Evolutionary conservation across 1,139 yeast genomes (phyloP).

Genomic region (Nakaseomyces kungkrabaensis): DNA sequence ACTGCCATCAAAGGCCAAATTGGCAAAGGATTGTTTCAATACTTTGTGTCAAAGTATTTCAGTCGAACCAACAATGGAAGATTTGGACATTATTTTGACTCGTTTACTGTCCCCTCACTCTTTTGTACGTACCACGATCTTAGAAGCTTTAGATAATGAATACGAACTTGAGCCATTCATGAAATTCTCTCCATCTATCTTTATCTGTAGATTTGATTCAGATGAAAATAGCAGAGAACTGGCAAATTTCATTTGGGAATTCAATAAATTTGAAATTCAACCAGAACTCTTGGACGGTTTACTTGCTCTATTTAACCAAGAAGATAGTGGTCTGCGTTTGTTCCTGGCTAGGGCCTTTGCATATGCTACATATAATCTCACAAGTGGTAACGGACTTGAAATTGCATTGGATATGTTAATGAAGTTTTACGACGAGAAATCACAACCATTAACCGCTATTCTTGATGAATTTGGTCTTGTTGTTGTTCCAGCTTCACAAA

Average conservation of each 20-base stretch:
- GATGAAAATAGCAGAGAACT: slow-evolving; percentile 52
- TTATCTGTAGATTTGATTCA: slow-evolving; percentile 70
- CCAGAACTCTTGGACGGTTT: slow-evolving; percentile 39
- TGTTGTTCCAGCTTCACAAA: slow-evolving; percentile 48
- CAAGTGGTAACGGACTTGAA: not conserved
- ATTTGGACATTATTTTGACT: slow-evolving; percentile 50
- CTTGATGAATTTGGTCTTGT: slow-evolving; percentile 74
- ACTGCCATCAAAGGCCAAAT: slow-evolving; percentile 67
- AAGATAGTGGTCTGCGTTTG: slow-evolving; percentile 55
- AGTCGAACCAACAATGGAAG: slow-evolving; percentile 44
- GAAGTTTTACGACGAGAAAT: slow-evolving; percentile 46
- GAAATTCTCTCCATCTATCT: slow-evolving; percentile 55
- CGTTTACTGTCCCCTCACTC: slow-evolving; percentile 51
- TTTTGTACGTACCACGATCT: slow-evolving; percentile 66
- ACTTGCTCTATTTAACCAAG: slow-evolving; percentile 40
- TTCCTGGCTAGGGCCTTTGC: slow-evolving; percentile 59
- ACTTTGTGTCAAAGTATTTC: slow-evolving; percentile 70
- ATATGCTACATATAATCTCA: slow-evolving; percentile 27
- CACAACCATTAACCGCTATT: slow-evolving; percentile 68
- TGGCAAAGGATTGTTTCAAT: slow-evolving; percentile 73
- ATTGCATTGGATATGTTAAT: slow-evolving; percentile 37
- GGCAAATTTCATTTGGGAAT: slow-evolving; percentile 81
- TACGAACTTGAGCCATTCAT: slow-evolving; percentile 57
- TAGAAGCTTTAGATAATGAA: slow-evolving; percentile 81
- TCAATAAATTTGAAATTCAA: slow-evolving; percentile 46